phyloP scores from a whole-genome alignment of 495 filamentous ascomycete genomes.

The Penicillium cinerascens region DNA sequence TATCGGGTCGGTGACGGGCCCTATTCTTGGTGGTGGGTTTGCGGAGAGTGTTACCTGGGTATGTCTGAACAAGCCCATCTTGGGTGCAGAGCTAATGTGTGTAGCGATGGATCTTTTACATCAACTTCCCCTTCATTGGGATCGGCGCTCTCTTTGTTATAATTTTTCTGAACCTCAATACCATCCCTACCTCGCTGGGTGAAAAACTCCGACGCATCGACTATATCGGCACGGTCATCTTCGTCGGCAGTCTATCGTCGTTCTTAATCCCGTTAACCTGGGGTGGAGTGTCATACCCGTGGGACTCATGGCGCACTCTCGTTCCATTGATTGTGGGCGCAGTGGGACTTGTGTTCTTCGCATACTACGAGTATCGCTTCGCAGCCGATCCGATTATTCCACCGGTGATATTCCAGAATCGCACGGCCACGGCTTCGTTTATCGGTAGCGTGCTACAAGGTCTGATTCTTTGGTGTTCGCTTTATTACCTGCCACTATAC shows the following conservation, averaged over 20 bases:
- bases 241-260: constrained; percentile 46
- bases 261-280: constrained; percentile 50
- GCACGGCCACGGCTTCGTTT: constrained; percentile 44
- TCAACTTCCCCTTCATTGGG: constrained; percentile 55
- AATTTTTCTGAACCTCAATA: constrained; percentile 49
- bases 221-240: constrained; percentile 56
- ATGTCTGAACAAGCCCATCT: not conserved
- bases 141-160: constrained; percentile 43
- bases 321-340: constrained; percentile 56
- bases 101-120: constrained; percentile 52
- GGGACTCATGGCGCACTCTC: constrained; percentile 50
- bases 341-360: constrained; percentile 41
- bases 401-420: constrained; percentile 44
- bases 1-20: constrained; percentile 63
- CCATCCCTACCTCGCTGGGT: constrained; percentile 29
- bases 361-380: constrained; percentile 45
- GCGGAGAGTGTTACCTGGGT: constrained; percentile 62
- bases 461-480: constrained; percentile 44
- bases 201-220: constrained; percentile 53
- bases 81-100: not conserved
- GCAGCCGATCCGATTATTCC: constrained; percentile 50
- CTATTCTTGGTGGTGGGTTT: constrained; percentile 66
- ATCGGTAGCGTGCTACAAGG: constrained; percentile 46
- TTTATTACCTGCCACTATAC: constrained; percentile 49
- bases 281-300: constrained; percentile 49